Percentiles rank a stretch among this genome's conserved stretches.
Evolutionary conservation across 108 stramenopile species (phyloP).

Genomic region (Stephanodiscus triporus): DNA sequence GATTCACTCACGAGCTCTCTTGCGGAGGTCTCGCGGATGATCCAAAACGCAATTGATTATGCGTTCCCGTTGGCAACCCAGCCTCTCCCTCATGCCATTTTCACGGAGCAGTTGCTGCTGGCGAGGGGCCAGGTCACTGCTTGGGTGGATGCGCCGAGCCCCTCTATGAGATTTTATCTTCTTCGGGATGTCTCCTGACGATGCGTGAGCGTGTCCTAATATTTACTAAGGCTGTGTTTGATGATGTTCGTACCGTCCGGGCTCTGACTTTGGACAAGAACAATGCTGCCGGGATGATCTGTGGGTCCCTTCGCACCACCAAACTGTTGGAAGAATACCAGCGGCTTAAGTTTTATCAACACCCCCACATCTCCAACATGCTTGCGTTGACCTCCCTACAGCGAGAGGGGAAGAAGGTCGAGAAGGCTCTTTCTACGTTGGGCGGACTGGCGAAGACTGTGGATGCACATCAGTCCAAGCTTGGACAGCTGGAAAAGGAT

Average conservation of each 20-base stretch:
- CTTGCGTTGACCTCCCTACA: conserved; percentile 6
- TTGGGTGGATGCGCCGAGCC: neutral
- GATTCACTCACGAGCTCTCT: neutral
- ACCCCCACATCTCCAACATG: neutral
- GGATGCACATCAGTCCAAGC: neutral
- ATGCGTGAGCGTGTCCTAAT: neutral
- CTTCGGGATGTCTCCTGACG: neutral
- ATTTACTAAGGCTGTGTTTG: neutral
- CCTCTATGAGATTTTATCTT: neutral
- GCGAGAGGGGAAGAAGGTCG: neutral
- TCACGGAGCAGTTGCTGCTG: neutral
- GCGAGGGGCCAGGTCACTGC: neutral
- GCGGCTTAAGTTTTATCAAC: neutral
- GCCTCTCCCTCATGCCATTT: neutral
- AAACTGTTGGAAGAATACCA: neutral
- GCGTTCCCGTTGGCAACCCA: neutral
- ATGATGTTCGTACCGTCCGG: neutral
- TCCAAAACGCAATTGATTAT: neutral
- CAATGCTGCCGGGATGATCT: neutral
- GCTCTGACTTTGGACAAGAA: neutral
- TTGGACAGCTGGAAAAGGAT: neutral
- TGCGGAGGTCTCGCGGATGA: neutral
- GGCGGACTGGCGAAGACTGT: neutral
- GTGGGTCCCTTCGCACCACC: neutral
- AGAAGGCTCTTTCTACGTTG: neutral